Evolutionary conservation across 2,329 filamentous ascomycete genomes (phyloP), one percentile per base, ranked within the genome.

Genomic region (Exserohilum rostratum): DNA sequence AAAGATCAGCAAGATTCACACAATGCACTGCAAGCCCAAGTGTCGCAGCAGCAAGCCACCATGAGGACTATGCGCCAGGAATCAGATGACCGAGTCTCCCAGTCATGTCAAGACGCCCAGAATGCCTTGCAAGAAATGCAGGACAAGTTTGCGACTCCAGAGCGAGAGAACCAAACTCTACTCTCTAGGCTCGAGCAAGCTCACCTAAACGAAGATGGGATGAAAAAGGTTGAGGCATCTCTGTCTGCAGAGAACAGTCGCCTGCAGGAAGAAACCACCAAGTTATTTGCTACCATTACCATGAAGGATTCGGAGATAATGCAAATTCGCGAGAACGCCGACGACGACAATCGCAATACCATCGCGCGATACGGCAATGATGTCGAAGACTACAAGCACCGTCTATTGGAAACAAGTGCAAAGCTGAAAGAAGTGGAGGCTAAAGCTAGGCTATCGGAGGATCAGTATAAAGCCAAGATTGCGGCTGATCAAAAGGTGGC

Each of bases 341-440:
- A 30, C 0, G 44, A 57, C n/a, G 29, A 60, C 31, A 37, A 53
- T 0, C 44, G 35, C 9, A 47, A 40, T 10, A 13, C 39, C 9
- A 43, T 39, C 22, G 50, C 60, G 18, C 17, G 27, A 1, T 53
- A 58, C 27, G n/a, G 38, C 6, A 50, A 29, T 13, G 50, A 63
- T 11, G 29, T 64, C 5, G 44, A 60, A 6, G 47, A 57, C 7
- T 34, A 60, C 13, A 47, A 38, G 17, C 39, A 43, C 18, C 58
- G 60, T 2, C 40, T 69, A 6, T 40, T 7, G 17, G 27, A 43
- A 13, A 46, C 58, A 10, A 61, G 63, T 10, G 31, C 20, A 11
- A 58, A 55, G 7, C 45, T 61, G 5, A 61, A 60, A 17, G 57
- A 65, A n/a, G 42, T 53, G 1, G 54, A 69, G 29, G 59, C 60